A percentile compares a stretch with the other conserved stretches of the same genome.
phyloP scores from a whole-genome alignment of 176 grass and related monocot genomes.

The Ensete ventricosum region DNA sequence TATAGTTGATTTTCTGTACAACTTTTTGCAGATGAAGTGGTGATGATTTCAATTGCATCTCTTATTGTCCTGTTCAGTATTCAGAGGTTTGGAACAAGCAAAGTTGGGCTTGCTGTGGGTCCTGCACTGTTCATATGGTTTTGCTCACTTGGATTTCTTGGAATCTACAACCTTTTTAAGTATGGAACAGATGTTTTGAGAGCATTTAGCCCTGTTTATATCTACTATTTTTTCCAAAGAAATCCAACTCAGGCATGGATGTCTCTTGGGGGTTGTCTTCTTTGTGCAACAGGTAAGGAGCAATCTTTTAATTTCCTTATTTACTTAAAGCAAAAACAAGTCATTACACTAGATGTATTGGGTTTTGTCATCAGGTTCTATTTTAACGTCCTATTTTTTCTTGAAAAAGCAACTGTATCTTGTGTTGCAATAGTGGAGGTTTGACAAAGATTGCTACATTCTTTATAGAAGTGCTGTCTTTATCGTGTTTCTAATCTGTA shows the following conservation, averaged over 20 bases:
- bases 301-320: not conserved
- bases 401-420: not conserved
- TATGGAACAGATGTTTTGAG: slow-evolving; percentile 69
- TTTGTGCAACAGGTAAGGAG: slow-evolving; percentile 75
- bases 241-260: slow-evolving; percentile 82
- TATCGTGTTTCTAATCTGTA: not conserved
- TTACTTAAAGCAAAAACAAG: not conserved
- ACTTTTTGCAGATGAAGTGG: slow-evolving; percentile 75
- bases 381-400: not conserved
- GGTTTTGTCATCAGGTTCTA: not conserved
- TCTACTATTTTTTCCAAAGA: slow-evolving; percentile 80
- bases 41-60: slow-evolving; percentile 81
- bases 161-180: slow-evolving; percentile 74
- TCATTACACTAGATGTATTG: not conserved
- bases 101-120: slow-evolving; percentile 79
- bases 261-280: slow-evolving; percentile 85
- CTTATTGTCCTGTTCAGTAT: slow-evolving; percentile 83
- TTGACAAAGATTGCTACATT: too few relatives aligned
- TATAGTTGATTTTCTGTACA: not conserved
- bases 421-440: not conserved
- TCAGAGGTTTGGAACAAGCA: slow-evolving; percentile 88
- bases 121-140: slow-evolving; percentile 93
- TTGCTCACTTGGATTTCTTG: slow-evolving; percentile 77
- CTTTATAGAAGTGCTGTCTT: not conserved
- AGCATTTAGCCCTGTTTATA: slow-evolving; percentile 80